phyloP scores from a whole-genome alignment of 1,139 yeast genomes.

The Blastobotrys petasosporus region DNA sequence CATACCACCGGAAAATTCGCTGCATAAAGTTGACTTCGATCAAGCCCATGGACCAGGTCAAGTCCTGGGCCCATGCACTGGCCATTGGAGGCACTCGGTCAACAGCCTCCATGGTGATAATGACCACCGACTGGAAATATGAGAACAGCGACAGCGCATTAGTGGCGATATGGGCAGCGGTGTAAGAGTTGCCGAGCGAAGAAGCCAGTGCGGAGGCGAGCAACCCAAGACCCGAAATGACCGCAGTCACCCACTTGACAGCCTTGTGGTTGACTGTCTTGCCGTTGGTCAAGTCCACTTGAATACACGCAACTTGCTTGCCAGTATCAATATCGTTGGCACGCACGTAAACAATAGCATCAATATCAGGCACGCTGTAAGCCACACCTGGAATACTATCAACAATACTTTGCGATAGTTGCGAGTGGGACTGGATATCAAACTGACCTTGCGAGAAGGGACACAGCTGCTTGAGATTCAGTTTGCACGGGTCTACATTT shows the following conservation, averaged over 20 bases:
- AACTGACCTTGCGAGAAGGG: conserved; percentile 85
- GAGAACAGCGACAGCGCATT: conserved; percentile 85
- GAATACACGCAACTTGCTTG: conserved; percentile 76
- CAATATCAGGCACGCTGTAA: conserved; percentile 87
- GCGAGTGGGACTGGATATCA: conserved; percentile 55
- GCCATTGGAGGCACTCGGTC: conserved; percentile 94
- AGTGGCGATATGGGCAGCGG: conserved; percentile 96
- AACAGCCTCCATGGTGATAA: conserved; percentile 93
- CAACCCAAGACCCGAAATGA: conserved; percentile 83
- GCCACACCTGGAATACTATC: conserved; percentile 72
- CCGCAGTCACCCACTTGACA: conserved; percentile 97
- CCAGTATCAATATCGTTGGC: conserved; percentile 41
- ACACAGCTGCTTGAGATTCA: conserved; percentile 50
- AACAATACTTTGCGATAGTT: conserved; percentile 41
- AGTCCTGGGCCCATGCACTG: conserved; percentile 95
- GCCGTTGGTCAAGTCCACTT: conserved; percentile 76
- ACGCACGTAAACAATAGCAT: conserved; percentile 79
- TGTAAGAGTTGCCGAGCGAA: conserved; percentile 82
- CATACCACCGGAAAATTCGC: conserved; percentile 84
- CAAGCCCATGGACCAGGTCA: conserved; percentile 93
- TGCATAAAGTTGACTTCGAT: conserved; percentile 75
- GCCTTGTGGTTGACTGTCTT: conserved; percentile 90
- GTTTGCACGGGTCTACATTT: conserved; percentile 59
- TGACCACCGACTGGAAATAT: conserved; percentile 89
- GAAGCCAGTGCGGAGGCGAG: conserved; percentile 83